Evolutionary conservation across 495 filamentous ascomycete species (phyloP).

Genomic region (Neurospora tetrasperma): DNA sequence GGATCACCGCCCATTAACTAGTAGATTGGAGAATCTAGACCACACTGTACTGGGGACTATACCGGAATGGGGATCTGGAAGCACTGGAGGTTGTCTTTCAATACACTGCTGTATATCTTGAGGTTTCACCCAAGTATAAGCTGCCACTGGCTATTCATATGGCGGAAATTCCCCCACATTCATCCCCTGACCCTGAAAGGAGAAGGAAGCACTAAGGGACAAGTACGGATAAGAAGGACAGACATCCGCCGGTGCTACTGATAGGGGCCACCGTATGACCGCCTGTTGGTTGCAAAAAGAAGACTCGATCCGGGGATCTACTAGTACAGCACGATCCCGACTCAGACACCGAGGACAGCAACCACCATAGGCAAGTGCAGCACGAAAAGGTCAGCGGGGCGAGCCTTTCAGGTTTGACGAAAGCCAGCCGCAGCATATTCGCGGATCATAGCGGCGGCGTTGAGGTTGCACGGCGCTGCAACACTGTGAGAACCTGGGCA

Average conservation of each 20-base stretch:
- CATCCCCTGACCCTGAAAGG: neutral
- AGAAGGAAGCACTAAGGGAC: neutral
- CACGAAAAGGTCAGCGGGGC: conserved; percentile 2
- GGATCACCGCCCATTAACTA: neutral
- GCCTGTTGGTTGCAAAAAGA: conserved; percentile 15
- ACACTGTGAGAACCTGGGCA: conserved; percentile 18
- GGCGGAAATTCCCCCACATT: conserved; percentile 7
- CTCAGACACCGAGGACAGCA: conserved; percentile 2
- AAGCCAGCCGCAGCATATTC: conserved; percentile 9
- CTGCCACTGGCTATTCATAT: conserved; percentile 2
- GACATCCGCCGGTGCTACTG: conserved; percentile 19
- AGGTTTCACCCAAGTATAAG: neutral
- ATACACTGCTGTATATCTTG: neutral
- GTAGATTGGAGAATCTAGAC: neutral
- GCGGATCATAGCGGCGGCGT: conserved; percentile 19
- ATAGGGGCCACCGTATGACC: conserved; percentile 18
- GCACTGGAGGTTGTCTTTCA: neutral
- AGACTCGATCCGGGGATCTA: conserved; percentile 5
- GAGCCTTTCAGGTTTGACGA: neutral
- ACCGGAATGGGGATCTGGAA: neutral
- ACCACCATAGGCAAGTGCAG: conserved; percentile 7
- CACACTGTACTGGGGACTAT: neutral
- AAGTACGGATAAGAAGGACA: conserved; percentile 10
- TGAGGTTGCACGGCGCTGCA: conserved; percentile 28
- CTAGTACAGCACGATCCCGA: conserved; percentile 21